Base-by-base conservation (phyloP, 306 rosid species). In the Sophora flavescens region DNA sequence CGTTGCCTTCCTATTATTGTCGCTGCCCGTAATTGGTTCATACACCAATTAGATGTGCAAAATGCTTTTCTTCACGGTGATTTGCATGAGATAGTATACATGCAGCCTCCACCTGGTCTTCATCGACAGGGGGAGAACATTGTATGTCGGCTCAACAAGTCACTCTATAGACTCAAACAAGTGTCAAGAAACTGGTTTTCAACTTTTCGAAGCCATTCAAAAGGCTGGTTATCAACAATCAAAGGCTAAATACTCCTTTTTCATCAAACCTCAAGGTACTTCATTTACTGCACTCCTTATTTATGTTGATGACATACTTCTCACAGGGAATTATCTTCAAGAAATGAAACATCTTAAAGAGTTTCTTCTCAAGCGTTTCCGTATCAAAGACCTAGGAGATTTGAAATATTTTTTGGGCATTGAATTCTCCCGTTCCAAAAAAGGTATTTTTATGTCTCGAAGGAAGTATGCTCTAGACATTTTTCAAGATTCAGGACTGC, bases 391-490 rank as follows among this genome's bases (percentile, higher is more conserved):
- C 4, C 42, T 38, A 16, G 11, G 60, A 15, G 60, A 53, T 5
- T 53, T 53, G 11, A 53, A 53, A 53, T 53, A 53, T 17, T 53
- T 60, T 60, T 60, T 60, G 65, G 65, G 65, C 17, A 60, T 60
- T 60, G 65, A 60, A 7, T 60, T 60, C 5, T 60, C 65, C 12
- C 42, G 17, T 30, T 60, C 65, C 41, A 32, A 32, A 3, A 60
- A 60, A 32, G 65, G 17, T 18, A 38, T 38, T 6, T 60, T 60
- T 17, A 30, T 60, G 42, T 60, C 65, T 60, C 65, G 30, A 60
- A 12, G 60, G 6, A 53, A 53, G 16, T 53, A 16, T 17, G 60
- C 10, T 16, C 7, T 38, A 38, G 42, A 38, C 13, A 57, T 57
- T 57, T 57, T 57, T 6, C 63, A 57, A 57, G 14, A 57, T 22